These are phyloP conservation scores for Trypanosoma scelopori DNA, from an alignment of 208 protist species.

Conservation along the genomic window DNA sequence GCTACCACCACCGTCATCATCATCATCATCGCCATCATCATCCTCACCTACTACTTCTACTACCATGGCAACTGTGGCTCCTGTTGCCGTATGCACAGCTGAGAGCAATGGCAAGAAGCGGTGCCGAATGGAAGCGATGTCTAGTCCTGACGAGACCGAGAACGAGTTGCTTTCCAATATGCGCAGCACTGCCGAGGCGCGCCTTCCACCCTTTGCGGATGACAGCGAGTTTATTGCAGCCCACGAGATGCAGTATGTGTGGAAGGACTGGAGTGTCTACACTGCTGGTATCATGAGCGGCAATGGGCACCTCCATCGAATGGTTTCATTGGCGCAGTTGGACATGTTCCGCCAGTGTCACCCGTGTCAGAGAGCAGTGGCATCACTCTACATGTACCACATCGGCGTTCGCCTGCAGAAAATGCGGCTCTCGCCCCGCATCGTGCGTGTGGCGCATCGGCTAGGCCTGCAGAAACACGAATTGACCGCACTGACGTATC, in stretches of 20 bases:
- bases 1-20: background rate
- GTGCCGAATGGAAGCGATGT: background rate
- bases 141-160: background rate
- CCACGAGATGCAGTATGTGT: conserved; percentile 46
- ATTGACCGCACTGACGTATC: conserved; percentile 50
- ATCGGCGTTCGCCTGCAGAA: conserved; percentile 31
- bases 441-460: conserved; percentile 62
- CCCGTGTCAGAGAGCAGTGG: conserved; percentile 40
- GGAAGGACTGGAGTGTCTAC: conserved; percentile 32
- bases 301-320: conserved; percentile 26
- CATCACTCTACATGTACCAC: conserved; percentile 28
- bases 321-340: conserved; percentile 31
- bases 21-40: no score
- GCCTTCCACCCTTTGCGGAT: conserved; percentile 43
- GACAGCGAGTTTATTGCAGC: conserved; percentile 70
- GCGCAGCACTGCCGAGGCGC: conserved; percentile 25
- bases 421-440: conserved; percentile 62
- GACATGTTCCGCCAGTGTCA: conserved; percentile 48
- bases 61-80: background rate
- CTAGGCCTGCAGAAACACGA: conserved; percentile 59
- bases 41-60: no score
- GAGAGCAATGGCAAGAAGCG: background rate
- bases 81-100: background rate
- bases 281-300: conserved; percentile 24
- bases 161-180: background rate